Evolutionary conservation across 306 rosid species (phyloP), one percentile per base, ranked within the genome.

Genomic region (Amphicarpaea edgeworthii): DNA sequence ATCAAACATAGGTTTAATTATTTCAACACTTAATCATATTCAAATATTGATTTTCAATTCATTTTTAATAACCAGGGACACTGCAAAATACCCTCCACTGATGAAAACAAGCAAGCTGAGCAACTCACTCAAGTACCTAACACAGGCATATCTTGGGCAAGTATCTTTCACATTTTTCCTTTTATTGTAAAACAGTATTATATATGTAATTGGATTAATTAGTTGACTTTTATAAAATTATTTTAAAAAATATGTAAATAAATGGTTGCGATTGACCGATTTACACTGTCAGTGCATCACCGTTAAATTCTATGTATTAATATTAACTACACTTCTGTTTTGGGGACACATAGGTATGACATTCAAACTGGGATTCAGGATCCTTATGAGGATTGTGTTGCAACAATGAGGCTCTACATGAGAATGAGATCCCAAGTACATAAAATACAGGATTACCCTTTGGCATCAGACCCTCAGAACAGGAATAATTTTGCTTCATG

Each of bases 51-150:
- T 26, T 28, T 16, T 50, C 21, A 53, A 3, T 37, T 14, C 28
- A 16, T 47, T 46, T 63, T 55, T 43, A 75, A 47, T 26, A 58
- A 65, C 50, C 84, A 96, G 99, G 90, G 99, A 96, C 81, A 92
- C 93, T 19, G 96, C 97, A 67, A 90, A 88, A 75, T 96, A 96
- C 78, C 99, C 98, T 62, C 99, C 99, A 72, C 77, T 96, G 79
- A 88, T 92, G 97, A 96, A 96, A 80, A 90, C 99, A 2, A 96
- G 94, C 93, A 96, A 96, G 87, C 93, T 92, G 64, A 85, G 97
- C 89, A 96, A 92, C 87, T 83, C 99, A 32, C 97, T 96, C 72
- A 92, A 96, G 88, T 89, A 92, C 80, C 80, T 96, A 66, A 83
- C 98, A 28, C 96, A 89, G 79, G 81, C 89, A 64, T 96, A 96